phyloP scores from a whole-genome alignment of 2,329 filamentous ascomycete genomes.

The Xylaria sp. region DNA sequence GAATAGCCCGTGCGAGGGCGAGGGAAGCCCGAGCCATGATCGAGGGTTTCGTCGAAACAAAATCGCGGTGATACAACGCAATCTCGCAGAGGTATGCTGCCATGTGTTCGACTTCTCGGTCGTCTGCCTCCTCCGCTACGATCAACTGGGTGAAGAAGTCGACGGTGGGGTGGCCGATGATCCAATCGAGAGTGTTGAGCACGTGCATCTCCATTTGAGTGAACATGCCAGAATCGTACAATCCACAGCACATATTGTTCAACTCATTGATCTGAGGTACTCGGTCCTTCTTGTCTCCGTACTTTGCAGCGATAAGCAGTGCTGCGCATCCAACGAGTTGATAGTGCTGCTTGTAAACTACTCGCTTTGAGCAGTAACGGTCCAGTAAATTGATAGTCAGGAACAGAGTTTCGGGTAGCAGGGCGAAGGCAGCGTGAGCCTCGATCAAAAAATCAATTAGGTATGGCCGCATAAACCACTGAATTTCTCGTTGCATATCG shows the following conservation, averaged over 20 bases:
- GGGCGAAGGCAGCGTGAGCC: conserved; percentile 92
- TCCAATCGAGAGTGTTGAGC: conserved; percentile 95
- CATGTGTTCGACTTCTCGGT: conserved; percentile 93
- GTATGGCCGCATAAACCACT: conserved; percentile 99
- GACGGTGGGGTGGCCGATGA: conserved; percentile 93
- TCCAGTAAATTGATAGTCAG: conserved; percentile 96
- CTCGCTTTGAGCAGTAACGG: conserved; percentile 95
- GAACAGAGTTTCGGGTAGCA: conserved; percentile 94
- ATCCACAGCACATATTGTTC: conserved; percentile 98
- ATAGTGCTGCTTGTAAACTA: conserved; percentile 99
- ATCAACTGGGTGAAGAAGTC: conserved; percentile 93
- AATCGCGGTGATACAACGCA: conserved; percentile 94
- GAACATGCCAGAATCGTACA: conserved; percentile 99
- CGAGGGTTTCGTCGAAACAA: conserved; percentile 91
- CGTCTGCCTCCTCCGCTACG: conserved; percentile 79
- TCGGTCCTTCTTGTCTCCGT: conserved; percentile 97
- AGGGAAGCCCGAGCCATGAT: conserved; percentile 90
- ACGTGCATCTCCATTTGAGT: conserved; percentile 99
- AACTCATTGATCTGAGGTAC: conserved; percentile 98
- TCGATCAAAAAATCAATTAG: conserved; percentile 98
- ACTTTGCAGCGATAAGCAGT: conserved; percentile 96
- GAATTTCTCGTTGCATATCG: conserved; percentile 98
- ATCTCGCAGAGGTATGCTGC: conserved; percentile 94
- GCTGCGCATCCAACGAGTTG: conserved; percentile 97
- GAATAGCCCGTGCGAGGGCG: conserved; percentile 85